Evolutionary conservation across 352 stramenopile genomes (phyloP), one percentile per base, ranked within the genome.

Genomic region (Elongisporangium anandrum): DNA sequence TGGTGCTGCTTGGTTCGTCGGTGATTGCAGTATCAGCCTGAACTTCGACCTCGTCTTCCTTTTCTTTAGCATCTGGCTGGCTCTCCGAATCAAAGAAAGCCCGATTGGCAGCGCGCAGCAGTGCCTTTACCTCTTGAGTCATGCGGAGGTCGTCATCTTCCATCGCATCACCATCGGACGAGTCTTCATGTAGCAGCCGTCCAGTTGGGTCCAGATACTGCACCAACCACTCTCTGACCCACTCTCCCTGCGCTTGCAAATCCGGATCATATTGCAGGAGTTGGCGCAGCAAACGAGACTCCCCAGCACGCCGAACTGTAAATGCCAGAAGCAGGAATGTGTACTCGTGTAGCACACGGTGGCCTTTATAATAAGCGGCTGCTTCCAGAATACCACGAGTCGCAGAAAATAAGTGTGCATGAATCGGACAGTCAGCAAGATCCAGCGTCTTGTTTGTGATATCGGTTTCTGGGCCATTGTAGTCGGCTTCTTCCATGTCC

Each of bases 331-430:
- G 57, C 26, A 82, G 57, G 52, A 85, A 77, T 5, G 76, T 75
- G 57, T 85, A 85, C 38, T 78, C 60, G 41, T 73, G 73, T 3
- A 75, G 62, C 3, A 59, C 72, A 2, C 59, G 58, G 22, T 86
- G 77, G 55, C 85, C 77, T 52, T 78, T 72, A 51, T 88, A 90
- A 62, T 89, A 92, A 2, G 61, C 61, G 6, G 80, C 80, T 3
- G 70, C 82, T 57, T 92, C 80, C 0, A 92, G 64, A 17, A 88
- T 22, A 0, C 80, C 80, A 17, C 70, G 69, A 1, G 71, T 70
- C 2, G 80, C 70, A 0, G 79, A 92, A 29, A 89, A 79, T 8
- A 92, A 45, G 20, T 82, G 73, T n/a, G 63, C 60, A 52, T 87
- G 73, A 22, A 79, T 38, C 15, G 51, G 67, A n/a, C 63, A 68